These are phyloP conservation scores for Fragosphaeria purpurea DNA, from an alignment of 2,329 filamentous ascomycete species.

Conservation along the genomic window DNA sequence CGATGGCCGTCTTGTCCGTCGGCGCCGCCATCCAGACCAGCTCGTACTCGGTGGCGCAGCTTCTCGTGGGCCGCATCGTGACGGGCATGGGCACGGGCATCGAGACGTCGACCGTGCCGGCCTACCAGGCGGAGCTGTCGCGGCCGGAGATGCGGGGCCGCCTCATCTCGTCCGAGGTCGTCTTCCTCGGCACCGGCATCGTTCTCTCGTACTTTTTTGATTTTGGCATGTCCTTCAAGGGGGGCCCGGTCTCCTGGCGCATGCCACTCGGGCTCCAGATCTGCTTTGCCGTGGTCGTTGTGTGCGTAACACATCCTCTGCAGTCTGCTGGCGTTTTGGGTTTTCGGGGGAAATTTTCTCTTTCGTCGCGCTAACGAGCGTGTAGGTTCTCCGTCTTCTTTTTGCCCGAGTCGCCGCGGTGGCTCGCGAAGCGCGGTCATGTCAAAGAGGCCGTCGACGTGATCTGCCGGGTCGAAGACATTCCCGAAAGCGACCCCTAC, in stretches of 20 bases:
- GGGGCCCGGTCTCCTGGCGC: conserved; percentile 19
- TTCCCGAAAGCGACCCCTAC: conserved; percentile 10
- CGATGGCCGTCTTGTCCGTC: background rate
- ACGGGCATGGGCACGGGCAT: conserved; percentile 46
- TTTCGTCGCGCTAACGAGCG: too few relatives aligned
- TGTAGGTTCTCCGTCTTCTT: conserved; percentile 16
- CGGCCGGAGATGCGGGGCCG: conserved; percentile 30
- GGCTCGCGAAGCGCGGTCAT: conserved; percentile 28
- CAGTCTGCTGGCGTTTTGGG: too few relatives aligned
- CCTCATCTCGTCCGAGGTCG: conserved; percentile 10
- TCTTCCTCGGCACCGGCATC: conserved; percentile 19
- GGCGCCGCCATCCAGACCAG: conserved; percentile 16
- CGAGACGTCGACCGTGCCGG: conserved; percentile 34
- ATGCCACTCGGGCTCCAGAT: conserved; percentile 19
- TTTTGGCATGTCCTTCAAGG: conserved; percentile 20
- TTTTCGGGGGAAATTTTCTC: too few relatives aligned
- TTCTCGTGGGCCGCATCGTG: conserved; percentile 38
- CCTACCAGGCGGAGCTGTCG: conserved; percentile 26
- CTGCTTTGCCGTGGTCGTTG: conserved; percentile 18
- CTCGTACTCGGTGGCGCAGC: conserved; percentile 29
- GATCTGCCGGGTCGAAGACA: conserved; percentile 9
- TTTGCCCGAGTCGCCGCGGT: conserved; percentile 36
- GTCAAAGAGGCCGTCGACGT: conserved; percentile 21
- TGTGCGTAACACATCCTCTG: background rate
- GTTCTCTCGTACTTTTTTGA: conserved; percentile 16